Evolutionary conservation across 176 grass and related monocot genomes (phyloP), one percentile per base, ranked within the genome.

Genomic region (Rhynchospora tenuis): DNA sequence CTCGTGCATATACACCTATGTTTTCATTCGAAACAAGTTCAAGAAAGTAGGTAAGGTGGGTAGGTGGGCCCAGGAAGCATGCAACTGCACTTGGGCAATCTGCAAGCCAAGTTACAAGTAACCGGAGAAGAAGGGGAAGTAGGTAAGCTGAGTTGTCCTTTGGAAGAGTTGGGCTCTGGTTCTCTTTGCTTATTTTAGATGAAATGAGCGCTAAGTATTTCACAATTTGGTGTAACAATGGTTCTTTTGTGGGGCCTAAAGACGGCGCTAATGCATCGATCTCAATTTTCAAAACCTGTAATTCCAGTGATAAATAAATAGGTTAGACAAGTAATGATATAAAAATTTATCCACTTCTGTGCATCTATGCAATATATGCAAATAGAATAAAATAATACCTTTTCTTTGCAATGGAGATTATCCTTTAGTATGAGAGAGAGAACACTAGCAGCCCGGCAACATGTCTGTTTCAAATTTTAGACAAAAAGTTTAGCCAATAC

Each of bases 341-440:
- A 78, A 66, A 42, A 43, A 17, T 56, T 76, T 77, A 3, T 66
- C 26, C 70, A 38, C 33, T 57, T 84, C 23, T 45, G 16, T 20
- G 31, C 52, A 20, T 28, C 63, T 72, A 54, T 52, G 83, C 62
- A 73, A 57, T 64, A 59, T 81, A 81, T 83, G 57, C 73, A 51
- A 90, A 82, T 31, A 68, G 71, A 28, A 55, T 50, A 83, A 84
- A 12, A 62, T 86, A 88, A 83, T 95, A 99, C 96, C 78, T 78
- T 88, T 66, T 95, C 91, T 87, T 95, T 99, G 96, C 89, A 95
- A 88, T 89, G 91, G 63, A 93, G 65, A 83, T 99, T 99, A 72
- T 99, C 89, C 84, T 93, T 95, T 80, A 99, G 92, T 83, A 99
- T 88, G 81, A 95, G 86, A 92, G 91, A 92, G 73, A 99, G 96